A percentile compares a stretch with the other conserved stretches of the same genome.
These are phyloP conservation scores for Ophiostoma fasciatum DNA, from an alignment of 2,329 filamentous ascomycete genomes.

Conservation along the genomic window DNA sequence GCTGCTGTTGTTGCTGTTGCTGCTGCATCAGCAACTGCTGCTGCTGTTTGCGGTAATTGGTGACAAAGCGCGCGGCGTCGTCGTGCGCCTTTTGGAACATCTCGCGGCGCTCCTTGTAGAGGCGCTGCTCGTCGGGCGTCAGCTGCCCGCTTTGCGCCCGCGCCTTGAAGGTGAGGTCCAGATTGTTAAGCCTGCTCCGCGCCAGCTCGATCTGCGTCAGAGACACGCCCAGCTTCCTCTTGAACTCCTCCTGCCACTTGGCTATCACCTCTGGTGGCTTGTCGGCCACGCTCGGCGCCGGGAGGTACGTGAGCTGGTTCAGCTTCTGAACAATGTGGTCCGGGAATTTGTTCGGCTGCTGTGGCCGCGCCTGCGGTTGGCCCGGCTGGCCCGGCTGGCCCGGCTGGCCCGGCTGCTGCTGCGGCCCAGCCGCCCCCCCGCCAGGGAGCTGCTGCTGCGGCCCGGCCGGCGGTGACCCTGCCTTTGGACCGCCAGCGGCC, in stretches of 20 bases:
- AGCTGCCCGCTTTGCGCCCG: slow-evolving; percentile 28
- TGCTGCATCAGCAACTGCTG: slow-evolving; percentile 9
- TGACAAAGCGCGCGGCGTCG: slow-evolving; percentile 33
- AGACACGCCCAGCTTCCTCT: slow-evolving; percentile 30
- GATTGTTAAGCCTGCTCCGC: slow-evolving; percentile 23
- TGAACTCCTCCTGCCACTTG: slow-evolving; percentile 34
- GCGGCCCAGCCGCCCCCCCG: slow-evolving; percentile 11
- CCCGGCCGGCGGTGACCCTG: slow-evolving; percentile 11
- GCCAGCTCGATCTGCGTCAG: slow-evolving; percentile 34
- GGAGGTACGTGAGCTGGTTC: slow-evolving; percentile 30
- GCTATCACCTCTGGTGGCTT: slow-evolving; percentile 27
- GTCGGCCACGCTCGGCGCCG: slow-evolving; percentile 26
- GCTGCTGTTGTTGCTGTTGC: slow-evolving; percentile 13
- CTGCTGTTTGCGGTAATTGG: slow-evolving; percentile 31
- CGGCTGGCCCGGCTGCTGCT: slow-evolving; percentile 11
- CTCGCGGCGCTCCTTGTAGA: slow-evolving; percentile 28
- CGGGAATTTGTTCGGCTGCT: slow-evolving; percentile 17
- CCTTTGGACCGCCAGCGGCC: not conserved
- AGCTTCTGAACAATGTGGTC: slow-evolving; percentile 32
- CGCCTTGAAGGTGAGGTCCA: slow-evolving; percentile 29
- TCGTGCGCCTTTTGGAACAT: slow-evolving; percentile 28
- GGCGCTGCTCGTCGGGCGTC: slow-evolving; percentile 31
- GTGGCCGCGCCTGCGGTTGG: slow-evolving; percentile 6
- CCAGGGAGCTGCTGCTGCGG: slow-evolving; percentile 7
- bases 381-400: too few species aligned